Evolutionary conservation across 352 stramenopile species (phyloP).

Genomic region (Aphanomyces euteiches): DNA sequence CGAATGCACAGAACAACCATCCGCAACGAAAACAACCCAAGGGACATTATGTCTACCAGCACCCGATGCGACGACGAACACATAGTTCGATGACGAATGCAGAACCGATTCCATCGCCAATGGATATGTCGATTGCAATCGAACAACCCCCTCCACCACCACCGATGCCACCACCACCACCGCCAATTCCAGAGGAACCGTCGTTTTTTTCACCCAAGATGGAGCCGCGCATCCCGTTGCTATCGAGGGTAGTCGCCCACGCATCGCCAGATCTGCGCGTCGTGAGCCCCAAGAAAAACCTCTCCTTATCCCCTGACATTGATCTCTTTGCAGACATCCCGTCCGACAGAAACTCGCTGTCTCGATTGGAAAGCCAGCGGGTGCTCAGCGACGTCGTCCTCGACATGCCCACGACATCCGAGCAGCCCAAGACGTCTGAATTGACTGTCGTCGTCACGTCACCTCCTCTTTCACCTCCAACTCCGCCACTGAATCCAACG

Average conservation of each 20-base stretch:
- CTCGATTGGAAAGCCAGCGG: constrained; percentile 19
- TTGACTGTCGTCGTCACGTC: neutral
- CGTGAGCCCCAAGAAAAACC: too few relatives aligned
- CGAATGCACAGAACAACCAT: neutral
- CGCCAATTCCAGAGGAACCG: constrained; percentile 1
- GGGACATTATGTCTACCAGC: constrained; percentile 40
- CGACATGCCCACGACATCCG: neutral
- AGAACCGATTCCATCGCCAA: constrained; percentile 6
- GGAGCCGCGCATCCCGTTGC: too few relatives aligned
- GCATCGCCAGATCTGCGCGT: too few relatives aligned
- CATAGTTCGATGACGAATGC: constrained; percentile 54
- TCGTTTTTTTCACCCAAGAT: neutral
- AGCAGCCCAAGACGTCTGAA: too few relatives aligned
- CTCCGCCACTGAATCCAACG: neutral
- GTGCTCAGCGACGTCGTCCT: neutral
- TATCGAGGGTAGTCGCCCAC: neutral
- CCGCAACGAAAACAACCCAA: constrained; percentile 7
- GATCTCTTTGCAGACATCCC: constrained; percentile 24
- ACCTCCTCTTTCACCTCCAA: neutral
- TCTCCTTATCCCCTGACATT: constrained; percentile 11
- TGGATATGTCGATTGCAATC: neutral
- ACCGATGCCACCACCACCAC: neutral
- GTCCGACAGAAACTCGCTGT: constrained; percentile 11
- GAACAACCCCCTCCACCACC: neutral
- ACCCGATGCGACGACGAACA: constrained; percentile 69